These are phyloP conservation scores for Coemansia sp. DNA, from an alignment of 192 early-diverging fungal species.

Conservation along the genomic window DNA sequence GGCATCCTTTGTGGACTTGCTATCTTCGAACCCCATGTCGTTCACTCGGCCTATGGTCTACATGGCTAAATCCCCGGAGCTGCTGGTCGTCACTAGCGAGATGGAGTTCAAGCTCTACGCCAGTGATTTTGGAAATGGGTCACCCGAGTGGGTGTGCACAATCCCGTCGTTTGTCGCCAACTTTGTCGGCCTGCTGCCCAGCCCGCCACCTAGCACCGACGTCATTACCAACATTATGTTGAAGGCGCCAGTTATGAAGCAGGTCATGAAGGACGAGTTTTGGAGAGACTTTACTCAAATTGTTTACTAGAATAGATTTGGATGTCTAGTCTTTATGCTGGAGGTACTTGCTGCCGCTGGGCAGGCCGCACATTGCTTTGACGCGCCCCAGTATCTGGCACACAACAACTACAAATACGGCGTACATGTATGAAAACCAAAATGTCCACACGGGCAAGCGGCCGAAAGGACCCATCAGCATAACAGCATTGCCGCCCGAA, in stretches of 20 bases:
- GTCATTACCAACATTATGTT: slow-evolving; percentile 45
- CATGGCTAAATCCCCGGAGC: slow-evolving; percentile 21
- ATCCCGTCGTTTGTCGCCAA: slow-evolving; percentile 47
- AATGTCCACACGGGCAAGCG: slow-evolving; percentile 28
- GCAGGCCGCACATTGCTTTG: neutral
- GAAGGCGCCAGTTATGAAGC: slow-evolving; percentile 32
- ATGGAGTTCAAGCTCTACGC: slow-evolving; percentile 39
- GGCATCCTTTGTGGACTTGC: slow-evolving; percentile 42
- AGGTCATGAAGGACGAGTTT: slow-evolving; percentile 28
- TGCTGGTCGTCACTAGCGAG: slow-evolving; percentile 40
- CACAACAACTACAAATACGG: neutral
- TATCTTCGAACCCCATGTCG: slow-evolving; percentile 21
- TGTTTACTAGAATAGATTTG: slow-evolving; percentile 19
- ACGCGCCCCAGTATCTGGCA: slow-evolving; percentile 8
- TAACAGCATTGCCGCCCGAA: slow-evolving; percentile 23
- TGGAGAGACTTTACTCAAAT: slow-evolving; percentile 40
- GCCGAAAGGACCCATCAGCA: slow-evolving; percentile 25
- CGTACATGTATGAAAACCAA: neutral
- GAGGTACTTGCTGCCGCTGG: slow-evolving; percentile 7
- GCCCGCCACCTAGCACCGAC: slow-evolving; percentile 37
- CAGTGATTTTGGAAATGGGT: slow-evolving; percentile 42
- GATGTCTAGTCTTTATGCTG: slow-evolving; percentile 2
- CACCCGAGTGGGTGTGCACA: slow-evolving; percentile 44
- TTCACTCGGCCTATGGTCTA: slow-evolving; percentile 48
- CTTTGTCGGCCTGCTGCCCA: slow-evolving; percentile 49